Percentiles rank a stretch among this genome's conserved stretches.
Evolutionary conservation across 306 rosid genomes (phyloP).

Genomic region (Castanea crenata): DNA sequence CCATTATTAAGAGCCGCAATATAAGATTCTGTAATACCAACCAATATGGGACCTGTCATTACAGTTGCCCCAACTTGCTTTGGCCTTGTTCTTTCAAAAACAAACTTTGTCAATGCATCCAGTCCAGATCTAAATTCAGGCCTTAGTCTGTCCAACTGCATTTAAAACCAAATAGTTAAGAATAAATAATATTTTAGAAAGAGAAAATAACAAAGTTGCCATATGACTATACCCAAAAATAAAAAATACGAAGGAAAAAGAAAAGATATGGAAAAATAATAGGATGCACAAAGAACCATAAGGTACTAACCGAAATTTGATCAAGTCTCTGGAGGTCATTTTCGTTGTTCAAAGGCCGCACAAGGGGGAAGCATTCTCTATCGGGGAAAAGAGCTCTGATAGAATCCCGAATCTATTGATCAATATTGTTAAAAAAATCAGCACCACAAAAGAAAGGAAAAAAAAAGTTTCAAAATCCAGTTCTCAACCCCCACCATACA

Average conservation of each 20-base stretch:
- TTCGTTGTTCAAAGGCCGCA: constrained; percentile 88
- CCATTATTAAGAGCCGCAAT: constrained; percentile 90
- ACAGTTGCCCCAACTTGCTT: constrained; percentile 94
- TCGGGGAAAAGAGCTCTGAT: constrained; percentile 93
- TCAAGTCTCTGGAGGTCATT: constrained; percentile 84
- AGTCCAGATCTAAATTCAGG: constrained; percentile 84
- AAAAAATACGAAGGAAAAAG: no score
- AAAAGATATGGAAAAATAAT: background rate
- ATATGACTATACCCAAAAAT: background rate
- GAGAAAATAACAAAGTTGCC: background rate
- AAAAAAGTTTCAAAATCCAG: constrained; percentile 5
- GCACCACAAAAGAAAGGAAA: constrained; percentile 15
- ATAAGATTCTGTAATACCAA: constrained; percentile 85
- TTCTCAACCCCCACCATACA: background rate
- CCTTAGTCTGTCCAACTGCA: constrained; percentile 73
- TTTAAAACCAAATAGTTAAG: background rate
- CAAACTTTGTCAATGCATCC: constrained; percentile 79
- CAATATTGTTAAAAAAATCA: constrained; percentile 25
- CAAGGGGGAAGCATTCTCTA: constrained; percentile 93
- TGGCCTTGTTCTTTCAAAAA: constrained; percentile 92
- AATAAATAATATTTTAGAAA: background rate
- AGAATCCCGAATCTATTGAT: constrained; percentile 79
- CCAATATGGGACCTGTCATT: constrained; percentile 90
- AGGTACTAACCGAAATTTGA: constrained; percentile 64
- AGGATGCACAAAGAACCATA: background rate